phyloP scores from a whole-genome alignment of 2,329 filamentous ascomycete genomes.

The Fusarium pseudocircinatum region DNA sequence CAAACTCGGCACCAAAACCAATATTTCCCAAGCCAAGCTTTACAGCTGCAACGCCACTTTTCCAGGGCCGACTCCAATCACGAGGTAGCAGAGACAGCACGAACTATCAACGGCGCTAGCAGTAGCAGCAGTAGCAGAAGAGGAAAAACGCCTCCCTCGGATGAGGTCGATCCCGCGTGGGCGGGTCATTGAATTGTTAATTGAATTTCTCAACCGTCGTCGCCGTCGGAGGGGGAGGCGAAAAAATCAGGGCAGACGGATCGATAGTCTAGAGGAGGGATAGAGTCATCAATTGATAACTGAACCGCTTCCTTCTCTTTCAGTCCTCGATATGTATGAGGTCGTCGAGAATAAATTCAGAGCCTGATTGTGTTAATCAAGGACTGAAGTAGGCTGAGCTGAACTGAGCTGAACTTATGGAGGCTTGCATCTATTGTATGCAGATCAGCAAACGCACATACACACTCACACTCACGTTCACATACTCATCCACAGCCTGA shows the following conservation, averaged over 20 bases:
- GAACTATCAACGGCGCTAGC: slow-evolving; percentile 33
- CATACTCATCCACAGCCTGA: not conserved
- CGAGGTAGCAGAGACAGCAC: slow-evolving; percentile 1
- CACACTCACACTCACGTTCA: not conserved
- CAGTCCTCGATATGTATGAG: not conserved
- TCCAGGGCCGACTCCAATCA: slow-evolving; percentile 34
- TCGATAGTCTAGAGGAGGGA: slow-evolving; percentile 23
- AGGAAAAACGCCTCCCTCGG: slow-evolving; percentile 9
- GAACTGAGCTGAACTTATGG: slow-evolving; percentile 6
- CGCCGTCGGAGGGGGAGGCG: not conserved
- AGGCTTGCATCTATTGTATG: slow-evolving; percentile 2
- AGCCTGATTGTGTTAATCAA: not conserved
- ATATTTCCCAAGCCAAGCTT: slow-evolving; percentile 22
- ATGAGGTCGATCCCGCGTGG: slow-evolving; percentile 26
- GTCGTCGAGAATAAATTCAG: not conserved
- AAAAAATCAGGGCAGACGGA: slow-evolving; percentile 13
- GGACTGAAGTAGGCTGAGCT: not conserved
- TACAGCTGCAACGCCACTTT: slow-evolving; percentile 33
- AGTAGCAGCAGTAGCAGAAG: not conserved
- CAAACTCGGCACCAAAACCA: not conserved
- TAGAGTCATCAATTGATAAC: slow-evolving; percentile 13
- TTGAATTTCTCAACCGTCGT: slow-evolving; percentile 22
- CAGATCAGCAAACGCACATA: not conserved
- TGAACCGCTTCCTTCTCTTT: not conserved
- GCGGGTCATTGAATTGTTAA: slow-evolving; percentile 15